phyloP scores from a whole-genome alignment of 2,329 filamentous ascomycete species.

The Byssothecium circinans region DNA sequence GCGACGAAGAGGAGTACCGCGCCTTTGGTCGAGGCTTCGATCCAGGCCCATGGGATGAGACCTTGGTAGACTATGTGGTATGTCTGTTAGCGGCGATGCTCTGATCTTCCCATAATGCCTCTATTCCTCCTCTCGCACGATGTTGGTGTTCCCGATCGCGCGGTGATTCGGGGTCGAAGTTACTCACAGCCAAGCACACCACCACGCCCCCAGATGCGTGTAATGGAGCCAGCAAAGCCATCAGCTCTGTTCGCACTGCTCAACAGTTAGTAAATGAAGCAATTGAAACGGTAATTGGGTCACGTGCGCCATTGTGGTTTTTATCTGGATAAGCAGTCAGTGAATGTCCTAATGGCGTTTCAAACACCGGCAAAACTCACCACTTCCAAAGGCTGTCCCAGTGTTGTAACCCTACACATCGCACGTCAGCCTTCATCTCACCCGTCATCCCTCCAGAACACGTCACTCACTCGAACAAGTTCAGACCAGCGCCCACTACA shows the following conservation, averaged over 20 bases:
- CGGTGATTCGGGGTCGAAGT: not conserved
- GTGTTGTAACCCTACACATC: conserved; percentile 61
- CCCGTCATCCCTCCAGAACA: not conserved
- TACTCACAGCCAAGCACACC: conserved; percentile 89
- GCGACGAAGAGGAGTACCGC: conserved; percentile 98
- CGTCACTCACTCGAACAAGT: conserved; percentile 79
- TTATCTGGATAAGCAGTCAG: not conserved
- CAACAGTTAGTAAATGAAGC: not conserved
- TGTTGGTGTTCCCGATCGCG: not conserved
- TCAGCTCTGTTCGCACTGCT: conserved; percentile 78
- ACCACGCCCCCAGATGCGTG: conserved; percentile 89
- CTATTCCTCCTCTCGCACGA: not conserved
- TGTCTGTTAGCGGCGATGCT: conserved; percentile 15
- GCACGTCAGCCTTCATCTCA: conserved; percentile 15
- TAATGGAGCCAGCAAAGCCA: conserved; percentile 77
- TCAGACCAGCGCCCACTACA: conserved; percentile 81
- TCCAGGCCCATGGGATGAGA: conserved; percentile 94
- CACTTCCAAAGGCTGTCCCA: conserved; percentile 61
- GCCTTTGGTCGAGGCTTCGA: conserved; percentile 99
- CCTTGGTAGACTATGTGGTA: conserved; percentile 85
- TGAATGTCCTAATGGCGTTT: too few relatives aligned
- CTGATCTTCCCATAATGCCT: not conserved
- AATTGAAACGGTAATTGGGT: not conserved
- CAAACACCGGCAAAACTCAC: conserved; percentile 55
- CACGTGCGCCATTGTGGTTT: not conserved